A percentile compares a stretch with the other conserved stretches of the same genome.
Evolutionary conservation across 1,139 yeast species (phyloP).

Genomic region (Suhomyces taliae): DNA sequence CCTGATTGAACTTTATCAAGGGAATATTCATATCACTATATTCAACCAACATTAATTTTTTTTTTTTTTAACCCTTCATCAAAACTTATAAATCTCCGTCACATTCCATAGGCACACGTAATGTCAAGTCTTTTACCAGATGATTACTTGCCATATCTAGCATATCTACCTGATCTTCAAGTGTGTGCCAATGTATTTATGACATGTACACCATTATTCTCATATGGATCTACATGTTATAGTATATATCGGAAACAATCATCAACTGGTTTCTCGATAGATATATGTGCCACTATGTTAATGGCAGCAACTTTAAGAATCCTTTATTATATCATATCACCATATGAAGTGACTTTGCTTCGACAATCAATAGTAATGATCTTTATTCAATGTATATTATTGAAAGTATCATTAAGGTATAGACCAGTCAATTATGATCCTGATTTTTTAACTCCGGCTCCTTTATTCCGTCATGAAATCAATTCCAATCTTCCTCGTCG

Average conservation of each 20-base stretch:
- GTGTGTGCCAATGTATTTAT: constrained; percentile 46
- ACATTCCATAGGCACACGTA: not conserved
- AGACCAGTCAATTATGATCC: constrained; percentile 49
- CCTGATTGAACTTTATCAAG: no score
- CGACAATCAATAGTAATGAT: constrained; percentile 81
- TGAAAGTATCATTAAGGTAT: constrained; percentile 62
- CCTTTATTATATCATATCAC: constrained; percentile 73
- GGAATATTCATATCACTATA: no score
- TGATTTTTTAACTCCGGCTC: constrained; percentile 36
- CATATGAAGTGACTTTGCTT: constrained; percentile 73
- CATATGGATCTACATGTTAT: constrained; percentile 81
- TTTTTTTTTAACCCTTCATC: no score
- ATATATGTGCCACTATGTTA: constrained; percentile 89
- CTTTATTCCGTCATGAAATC: constrained; percentile 31
- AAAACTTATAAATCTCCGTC: no score
- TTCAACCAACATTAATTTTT: no score
- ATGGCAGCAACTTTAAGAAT: constrained; percentile 74
- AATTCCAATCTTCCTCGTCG: constrained; percentile 22
- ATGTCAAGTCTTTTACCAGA: constrained; percentile 21
- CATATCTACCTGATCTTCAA: constrained; percentile 47
- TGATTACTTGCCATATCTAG: constrained; percentile 30
- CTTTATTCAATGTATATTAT: constrained; percentile 62
- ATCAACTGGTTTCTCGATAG: constrained; percentile 79
- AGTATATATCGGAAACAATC: constrained; percentile 64
- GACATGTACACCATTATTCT: constrained; percentile 76